Percentiles rank a stretch among this genome's conserved stretches.
Evolutionary conservation across 371 early-diverging fungal species (phyloP).

Genomic region (Gilbertella persicaria): DNA sequence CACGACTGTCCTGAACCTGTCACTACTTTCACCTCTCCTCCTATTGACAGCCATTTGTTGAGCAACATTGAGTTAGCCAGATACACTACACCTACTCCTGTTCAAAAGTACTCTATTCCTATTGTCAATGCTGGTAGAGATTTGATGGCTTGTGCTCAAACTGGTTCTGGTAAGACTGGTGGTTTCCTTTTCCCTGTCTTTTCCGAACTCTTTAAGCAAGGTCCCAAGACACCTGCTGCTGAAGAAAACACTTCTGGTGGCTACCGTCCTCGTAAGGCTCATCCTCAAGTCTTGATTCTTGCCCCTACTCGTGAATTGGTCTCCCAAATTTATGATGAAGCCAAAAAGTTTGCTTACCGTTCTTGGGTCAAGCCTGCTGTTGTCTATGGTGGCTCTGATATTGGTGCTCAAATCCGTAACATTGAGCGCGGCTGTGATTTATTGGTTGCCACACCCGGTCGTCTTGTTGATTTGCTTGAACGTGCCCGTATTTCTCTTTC

Average conservation of each 20-base stretch:
- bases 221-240: constrained; percentile 63
- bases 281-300: constrained; percentile 85
- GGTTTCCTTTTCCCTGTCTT: constrained; percentile 93
- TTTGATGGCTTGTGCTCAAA: constrained; percentile 92
- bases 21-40: constrained; percentile 62
- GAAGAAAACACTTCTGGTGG: constrained; percentile 58
- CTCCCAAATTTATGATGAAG: constrained; percentile 88
- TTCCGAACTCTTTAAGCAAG: constrained; percentile 89
- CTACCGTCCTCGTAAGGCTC: constrained; percentile 84
- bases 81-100: constrained; percentile 95
- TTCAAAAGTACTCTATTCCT: constrained; percentile 92
- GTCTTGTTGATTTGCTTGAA: constrained; percentile 93
- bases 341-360: constrained; percentile 82
- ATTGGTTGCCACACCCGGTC: constrained; percentile 96
- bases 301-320: constrained; percentile 99
- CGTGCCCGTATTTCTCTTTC: constrained; percentile 81
- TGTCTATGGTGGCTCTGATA: constrained; percentile 95
- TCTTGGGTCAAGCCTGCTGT: constrained; percentile 90
- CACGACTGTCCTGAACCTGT: constrained; percentile 77
- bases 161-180: constrained; percentile 93
- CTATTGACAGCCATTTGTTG: constrained; percentile 83
- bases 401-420: constrained; percentile 86
- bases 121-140: constrained; percentile 80
- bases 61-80: constrained; percentile 91
- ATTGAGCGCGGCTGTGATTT: constrained; percentile 93